These are phyloP conservation scores for Ascocoryne sarcoides DNA, from an alignment of 2,329 filamentous ascomycete genomes.

Conservation along the genomic window DNA sequence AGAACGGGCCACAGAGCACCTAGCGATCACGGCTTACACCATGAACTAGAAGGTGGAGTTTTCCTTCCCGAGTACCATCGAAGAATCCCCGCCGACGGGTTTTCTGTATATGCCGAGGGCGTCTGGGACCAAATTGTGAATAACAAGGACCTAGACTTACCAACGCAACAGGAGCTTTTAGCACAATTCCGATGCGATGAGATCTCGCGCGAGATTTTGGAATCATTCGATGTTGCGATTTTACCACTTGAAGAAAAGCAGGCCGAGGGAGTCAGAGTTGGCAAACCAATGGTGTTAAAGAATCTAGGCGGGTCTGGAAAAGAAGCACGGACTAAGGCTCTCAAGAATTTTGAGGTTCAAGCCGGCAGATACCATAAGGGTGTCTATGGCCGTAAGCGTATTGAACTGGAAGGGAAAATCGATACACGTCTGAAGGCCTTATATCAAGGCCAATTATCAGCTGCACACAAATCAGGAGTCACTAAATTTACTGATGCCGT, in stretches of 20 bases:
- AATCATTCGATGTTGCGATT: slow-evolving; percentile 76
- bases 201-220: slow-evolving; percentile 80
- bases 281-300: slow-evolving; percentile 62
- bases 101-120: slow-evolving; percentile 84
- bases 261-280: slow-evolving; percentile 62
- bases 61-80: slow-evolving; percentile 93
- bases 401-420: slow-evolving; percentile 78
- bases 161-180: slow-evolving; percentile 91
- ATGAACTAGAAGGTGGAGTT: slow-evolving; percentile 68
- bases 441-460: slow-evolving; percentile 79
- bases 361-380: slow-evolving; percentile 95
- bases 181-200: slow-evolving; percentile 98
- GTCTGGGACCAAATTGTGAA: slow-evolving; percentile 98
- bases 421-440: slow-evolving; percentile 82
- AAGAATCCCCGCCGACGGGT: slow-evolving; percentile 93
- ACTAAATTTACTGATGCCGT: slow-evolving; percentile 81
- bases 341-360: slow-evolving; percentile 81
- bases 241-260: slow-evolving; percentile 80
- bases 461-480: slow-evolving; percentile 84
- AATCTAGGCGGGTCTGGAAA: slow-evolving; percentile 69
- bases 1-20: slow-evolving; percentile 69
- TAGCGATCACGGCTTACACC: slow-evolving; percentile 49
- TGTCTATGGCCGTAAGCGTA: slow-evolving; percentile 78
- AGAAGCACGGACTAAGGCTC: slow-evolving; percentile 58
- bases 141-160: slow-evolving; percentile 95